Base-by-base conservation (phyloP, 2,329 filamentous ascomycete genomes). In the Diplodia corticola region DNA sequence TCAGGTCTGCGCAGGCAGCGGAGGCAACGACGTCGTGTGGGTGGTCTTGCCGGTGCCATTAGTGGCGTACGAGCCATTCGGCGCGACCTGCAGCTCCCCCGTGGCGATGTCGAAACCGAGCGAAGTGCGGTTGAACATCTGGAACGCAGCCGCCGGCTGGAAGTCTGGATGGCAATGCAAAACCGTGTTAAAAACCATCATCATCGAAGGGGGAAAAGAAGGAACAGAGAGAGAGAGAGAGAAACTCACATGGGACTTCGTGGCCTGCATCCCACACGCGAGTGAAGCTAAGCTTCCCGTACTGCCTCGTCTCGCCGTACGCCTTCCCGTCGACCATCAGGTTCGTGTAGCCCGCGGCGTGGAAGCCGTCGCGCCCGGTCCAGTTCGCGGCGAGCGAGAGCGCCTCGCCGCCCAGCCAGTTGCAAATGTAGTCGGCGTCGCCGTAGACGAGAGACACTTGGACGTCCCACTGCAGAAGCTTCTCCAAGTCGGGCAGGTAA, bases 261-360 rank as follows among this genome's bases (percentile, higher is more conserved):
- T 86, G 84, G 0, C 84, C 84, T 0, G 83, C 78, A 66, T 85
- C 80, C 69, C 83, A 85, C 55, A 86, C 77, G 20, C 82, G 74
- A 4, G 78, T 78, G 69, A 85, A 85, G 53, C 78, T 81, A 51
- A 85, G 79, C 67, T 93, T 93, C 5, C 89, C 91, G 70, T 86
- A 91, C 76, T 95, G 91, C 9, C 91, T 84, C 0, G 91, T 90
- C 67, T 86, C 85, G 28, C 91, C 92, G 22, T 82, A 82, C 49
- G 82, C 77, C 28, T 80, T 40, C 63, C 86, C 90, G 73, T 88
- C 86, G 74, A 90, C 89, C 15, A 85, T 80, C 49, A 83, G 84
- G 71, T 91, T 90, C 37, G 90, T 86, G 76, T 94, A 95, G 0
- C 90, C 91, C 0, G 91, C 87, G 0, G 80, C 77, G 1, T 82